Conservation (phyloP, 257 asterid species). For the Schizonepeta tenuifolia region DNA sequence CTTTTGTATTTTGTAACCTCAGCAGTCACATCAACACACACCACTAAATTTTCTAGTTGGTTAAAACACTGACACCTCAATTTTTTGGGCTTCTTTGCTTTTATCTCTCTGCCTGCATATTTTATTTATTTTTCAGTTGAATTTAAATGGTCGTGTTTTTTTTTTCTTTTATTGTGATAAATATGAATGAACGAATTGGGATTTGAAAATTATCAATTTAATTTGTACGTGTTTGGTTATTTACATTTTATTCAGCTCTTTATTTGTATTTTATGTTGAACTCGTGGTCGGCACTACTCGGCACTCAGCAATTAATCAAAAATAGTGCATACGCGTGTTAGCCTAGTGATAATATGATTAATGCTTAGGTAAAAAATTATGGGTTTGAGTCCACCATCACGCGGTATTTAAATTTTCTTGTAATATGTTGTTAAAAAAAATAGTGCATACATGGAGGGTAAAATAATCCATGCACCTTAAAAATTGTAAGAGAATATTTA, state of each 20-base stretch:
- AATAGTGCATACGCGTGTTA: neutral
- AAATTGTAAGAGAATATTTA: neutral
- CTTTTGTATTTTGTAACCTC: slow-evolving; percentile 3
- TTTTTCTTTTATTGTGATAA: neutral
- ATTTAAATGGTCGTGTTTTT: neutral
- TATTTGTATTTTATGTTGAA: too few species aligned
- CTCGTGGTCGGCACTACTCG: neutral
- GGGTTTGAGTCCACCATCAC: too few species aligned
- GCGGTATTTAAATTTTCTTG: too few species aligned
- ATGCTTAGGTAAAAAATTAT: too few species aligned
- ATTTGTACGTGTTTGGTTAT: too few species aligned
- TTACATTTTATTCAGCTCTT: too few species aligned
- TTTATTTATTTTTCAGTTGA: neutral
- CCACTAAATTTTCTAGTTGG: neutral
- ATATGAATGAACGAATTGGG: neutral
- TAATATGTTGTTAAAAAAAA: too few species aligned
- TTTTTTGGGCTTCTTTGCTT: neutral
- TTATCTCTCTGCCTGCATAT: neutral
- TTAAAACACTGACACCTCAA: neutral
- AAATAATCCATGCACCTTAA: neutral
- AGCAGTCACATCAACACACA: slow-evolving; percentile 13
- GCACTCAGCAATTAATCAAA: too few species aligned
- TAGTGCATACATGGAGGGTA: neutral
- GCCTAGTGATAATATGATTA: too few species aligned
- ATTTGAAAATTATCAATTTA: neutral